These are phyloP conservation scores for Populus simonii DNA, from an alignment of 345 rosid species.

Conservation along the genomic window DNA sequence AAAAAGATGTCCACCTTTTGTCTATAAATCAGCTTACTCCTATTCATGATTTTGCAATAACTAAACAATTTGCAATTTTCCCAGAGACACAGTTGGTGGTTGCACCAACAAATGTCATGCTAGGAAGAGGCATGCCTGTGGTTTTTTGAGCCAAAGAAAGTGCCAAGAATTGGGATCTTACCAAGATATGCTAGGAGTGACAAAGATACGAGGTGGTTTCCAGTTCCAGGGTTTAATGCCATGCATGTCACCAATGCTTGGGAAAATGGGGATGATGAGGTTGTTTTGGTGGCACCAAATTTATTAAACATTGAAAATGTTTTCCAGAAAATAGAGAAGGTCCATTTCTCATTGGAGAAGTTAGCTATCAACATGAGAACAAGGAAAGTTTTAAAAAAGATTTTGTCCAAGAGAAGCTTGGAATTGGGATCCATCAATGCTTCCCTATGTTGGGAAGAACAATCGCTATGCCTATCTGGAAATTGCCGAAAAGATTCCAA, in stretches of 20 bases:
- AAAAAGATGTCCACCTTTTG: not conserved
- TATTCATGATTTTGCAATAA: not conserved
- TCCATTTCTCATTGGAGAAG: slow-evolving; percentile 15
- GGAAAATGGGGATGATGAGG: slow-evolving; percentile 8
- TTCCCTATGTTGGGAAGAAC: slow-evolving; percentile 12
- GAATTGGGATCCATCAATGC: slow-evolving; percentile 22
- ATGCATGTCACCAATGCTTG: slow-evolving; percentile 9
- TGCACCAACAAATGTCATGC: not conserved
- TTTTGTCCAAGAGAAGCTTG: slow-evolving; percentile 14
- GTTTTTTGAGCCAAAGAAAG: not conserved
- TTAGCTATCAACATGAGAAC: slow-evolving; percentile 16
- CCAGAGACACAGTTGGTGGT: not conserved
- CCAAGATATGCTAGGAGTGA: slow-evolving; percentile 14
- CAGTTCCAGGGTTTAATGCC: slow-evolving; percentile 9
- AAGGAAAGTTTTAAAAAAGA: not conserved
- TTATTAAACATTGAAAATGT: not conserved
- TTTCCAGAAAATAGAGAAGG: not conserved
- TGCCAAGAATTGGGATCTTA: slow-evolving; percentile 23
- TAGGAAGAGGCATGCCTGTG: slow-evolving; percentile 13
- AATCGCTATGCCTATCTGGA: slow-evolving; percentile 14
- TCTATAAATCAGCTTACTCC: not conserved
- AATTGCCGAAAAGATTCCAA: slow-evolving; percentile 7
- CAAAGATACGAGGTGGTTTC: slow-evolving; percentile 15
- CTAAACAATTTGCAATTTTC: not conserved
- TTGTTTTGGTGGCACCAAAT: slow-evolving; percentile 21